These are phyloP conservation scores for Quercus glauca DNA, from an alignment of 306 rosid species.

Conservation along the genomic window DNA sequence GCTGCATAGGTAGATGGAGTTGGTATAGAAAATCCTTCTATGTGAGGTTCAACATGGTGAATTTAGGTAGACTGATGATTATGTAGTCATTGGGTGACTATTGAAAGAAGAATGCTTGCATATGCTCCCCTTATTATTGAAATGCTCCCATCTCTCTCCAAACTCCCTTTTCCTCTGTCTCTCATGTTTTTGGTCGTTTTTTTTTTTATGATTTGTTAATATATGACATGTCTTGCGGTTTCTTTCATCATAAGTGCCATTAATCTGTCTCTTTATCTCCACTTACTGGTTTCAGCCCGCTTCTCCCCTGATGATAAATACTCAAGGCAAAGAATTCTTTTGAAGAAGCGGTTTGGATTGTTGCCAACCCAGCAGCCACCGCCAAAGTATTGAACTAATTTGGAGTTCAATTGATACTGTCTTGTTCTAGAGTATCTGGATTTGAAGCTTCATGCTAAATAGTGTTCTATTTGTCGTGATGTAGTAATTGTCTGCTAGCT, in stretches of 20 bases:
- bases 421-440: not conserved
- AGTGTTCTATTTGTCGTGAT: not conserved
- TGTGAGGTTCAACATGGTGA: no score
- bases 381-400: conserved; percentile 49
- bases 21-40: no score
- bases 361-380: conserved; percentile 85
- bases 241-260: not conserved
- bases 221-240: not conserved
- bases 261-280: not conserved
- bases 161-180: not conserved
- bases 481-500: not conserved
- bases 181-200: no score
- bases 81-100: not conserved
- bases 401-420: not conserved
- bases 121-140: conserved; percentile 1
- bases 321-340: conserved; percentile 73
- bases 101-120: not conserved
- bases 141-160: not conserved
- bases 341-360: conserved; percentile 91
- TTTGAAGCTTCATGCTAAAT: not conserved
- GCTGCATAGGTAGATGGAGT: no score
- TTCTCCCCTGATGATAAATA: conserved; percentile 89
- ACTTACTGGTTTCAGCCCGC: conserved; percentile 65
- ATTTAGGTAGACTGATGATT: not conserved
- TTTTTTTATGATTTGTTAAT: not conserved